Evolutionary conservation across 108 stramenopile species (phyloP).

Genomic region (Conticribra guillardii): DNA sequence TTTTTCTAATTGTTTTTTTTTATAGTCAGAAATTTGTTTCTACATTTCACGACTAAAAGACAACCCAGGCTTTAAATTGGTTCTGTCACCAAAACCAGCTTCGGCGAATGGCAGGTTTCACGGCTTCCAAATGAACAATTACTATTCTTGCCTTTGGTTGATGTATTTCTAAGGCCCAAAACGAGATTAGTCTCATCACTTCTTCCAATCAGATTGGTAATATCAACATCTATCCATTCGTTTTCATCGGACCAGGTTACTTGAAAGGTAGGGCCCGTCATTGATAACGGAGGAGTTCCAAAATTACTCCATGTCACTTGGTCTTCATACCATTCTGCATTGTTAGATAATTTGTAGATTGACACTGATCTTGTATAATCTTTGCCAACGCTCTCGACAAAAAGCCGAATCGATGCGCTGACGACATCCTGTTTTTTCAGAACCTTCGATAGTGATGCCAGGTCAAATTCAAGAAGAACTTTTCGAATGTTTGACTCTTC

Average conservation of each 20-base stretch:
- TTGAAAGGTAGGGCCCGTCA: slow-evolving; percentile 6
- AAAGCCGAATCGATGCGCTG: slow-evolving; percentile 3
- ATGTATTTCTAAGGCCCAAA: slow-evolving; percentile 3
- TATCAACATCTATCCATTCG: slow-evolving; percentile 16
- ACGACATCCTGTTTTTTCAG: not conserved
- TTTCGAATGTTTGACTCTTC: slow-evolving; percentile 7
- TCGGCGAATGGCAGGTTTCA: slow-evolving; percentile 25
- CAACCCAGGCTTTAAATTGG: not conserved
- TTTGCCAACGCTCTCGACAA: slow-evolving; percentile 10
- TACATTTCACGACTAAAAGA: too few relatives aligned
- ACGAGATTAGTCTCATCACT: not conserved
- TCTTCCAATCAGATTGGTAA: slow-evolving; percentile 7
- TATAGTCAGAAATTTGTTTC: not conserved
- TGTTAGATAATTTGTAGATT: slow-evolving; percentile 9
- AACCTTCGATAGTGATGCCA: not conserved
- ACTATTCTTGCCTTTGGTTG: not conserved
- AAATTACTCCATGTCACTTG: slow-evolving; percentile 17
- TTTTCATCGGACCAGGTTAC: slow-evolving; percentile 13
- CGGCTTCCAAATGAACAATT: slow-evolving; percentile 17
- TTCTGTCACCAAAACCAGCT: slow-evolving; percentile 11
- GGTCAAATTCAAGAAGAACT: slow-evolving; percentile 25
- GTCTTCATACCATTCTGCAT: slow-evolving; percentile 16
- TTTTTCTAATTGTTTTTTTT: not conserved
- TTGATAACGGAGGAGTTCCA: slow-evolving; percentile 5
- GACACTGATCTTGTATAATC: slow-evolving; percentile 14